Evolutionary conservation across 169 alveolate genomes (phyloP), one percentile per base, ranked within the genome.

Genomic region (Cystoisospora suis): DNA sequence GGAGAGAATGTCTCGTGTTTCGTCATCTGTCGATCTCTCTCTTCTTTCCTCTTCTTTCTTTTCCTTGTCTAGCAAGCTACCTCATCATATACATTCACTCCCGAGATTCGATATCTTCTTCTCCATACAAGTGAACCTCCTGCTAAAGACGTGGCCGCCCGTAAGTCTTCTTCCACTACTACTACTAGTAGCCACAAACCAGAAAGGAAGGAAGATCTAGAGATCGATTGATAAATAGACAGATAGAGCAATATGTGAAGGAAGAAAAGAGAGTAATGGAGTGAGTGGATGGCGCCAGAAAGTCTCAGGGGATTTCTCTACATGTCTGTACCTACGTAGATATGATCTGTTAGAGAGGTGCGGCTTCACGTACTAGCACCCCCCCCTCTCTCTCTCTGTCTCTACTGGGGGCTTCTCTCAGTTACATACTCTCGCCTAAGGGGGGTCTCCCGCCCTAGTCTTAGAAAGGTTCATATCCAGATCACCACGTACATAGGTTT

Each of bases 41-140:
- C 20, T 9, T 9, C 9, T 53, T 9, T 9, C 65, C 20, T 20
- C 20, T 53, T 9, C 65, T 2, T 20, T 2, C 44, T 44, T 65
- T 65, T 4, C 34, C 12, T 23, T 27, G 38, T 40, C n/a, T 88
- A 88, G 92, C 83, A 88, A 46, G 58, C 92, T 23, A 77, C 92
- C 47, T 86, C 92, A 12, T 72, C 92, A 0, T 88, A 88, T 46
- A 83, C 83, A 27, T 88, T 88, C 85, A 86, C 92, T 3, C 88
- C 92, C 5, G 92, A 88, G 75, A 75, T 88, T 45, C 92, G 92
- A 32, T 88, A 88, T 83, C 72, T 88, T 32, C 81, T 88, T 7
- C 92, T 88, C 9, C 92, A 88, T 75, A 88, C 92, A 4, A 75
- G 88, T 47, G 92, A 88, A 53, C 85, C 81, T 3, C 83, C 44